A percentile compares a stretch with the other conserved stretches of the same genome.
Evolutionary conservation across 805 yeast species (phyloP).

Genomic region (Yamadazyma insecticola): DNA sequence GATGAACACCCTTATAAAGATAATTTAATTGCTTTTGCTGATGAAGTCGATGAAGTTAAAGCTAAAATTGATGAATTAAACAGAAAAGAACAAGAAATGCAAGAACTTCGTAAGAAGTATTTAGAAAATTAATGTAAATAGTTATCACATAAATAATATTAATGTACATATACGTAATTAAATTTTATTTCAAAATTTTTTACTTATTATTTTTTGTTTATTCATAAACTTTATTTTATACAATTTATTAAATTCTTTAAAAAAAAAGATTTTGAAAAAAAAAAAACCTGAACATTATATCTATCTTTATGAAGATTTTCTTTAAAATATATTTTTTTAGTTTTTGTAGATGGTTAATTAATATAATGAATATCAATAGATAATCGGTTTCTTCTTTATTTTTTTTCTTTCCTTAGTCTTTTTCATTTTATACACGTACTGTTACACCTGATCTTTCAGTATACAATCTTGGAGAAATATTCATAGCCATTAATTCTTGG

Average conservation of each 20-base stretch:
- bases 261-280: background rate
- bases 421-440: conserved; percentile 19
- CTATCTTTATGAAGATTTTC: background rate
- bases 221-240: background rate
- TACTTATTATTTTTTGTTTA: background rate
- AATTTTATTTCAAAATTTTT: background rate
- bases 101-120: conserved; percentile 32
- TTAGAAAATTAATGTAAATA: conserved; percentile 18
- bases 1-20: conserved; percentile 81
- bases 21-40: conserved; percentile 82
- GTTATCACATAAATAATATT: background rate
- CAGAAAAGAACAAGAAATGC: conserved; percentile 24
- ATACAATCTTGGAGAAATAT: conserved; percentile 93
- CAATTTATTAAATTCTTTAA: background rate
- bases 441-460: conserved; percentile 78
- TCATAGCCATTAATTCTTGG: conserved; percentile 99
- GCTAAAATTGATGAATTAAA: conserved; percentile 39
- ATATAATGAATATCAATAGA: no score
- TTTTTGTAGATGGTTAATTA: no score
- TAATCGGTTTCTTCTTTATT: no score
- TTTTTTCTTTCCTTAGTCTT: no score
- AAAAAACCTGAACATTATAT: no score
- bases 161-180: background rate
- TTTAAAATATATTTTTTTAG: background rate
- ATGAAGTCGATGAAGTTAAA: conserved; percentile 56